Conservation (phyloP, 73 alveolate genomes). For the Paramecium octaurelia region DNA sequence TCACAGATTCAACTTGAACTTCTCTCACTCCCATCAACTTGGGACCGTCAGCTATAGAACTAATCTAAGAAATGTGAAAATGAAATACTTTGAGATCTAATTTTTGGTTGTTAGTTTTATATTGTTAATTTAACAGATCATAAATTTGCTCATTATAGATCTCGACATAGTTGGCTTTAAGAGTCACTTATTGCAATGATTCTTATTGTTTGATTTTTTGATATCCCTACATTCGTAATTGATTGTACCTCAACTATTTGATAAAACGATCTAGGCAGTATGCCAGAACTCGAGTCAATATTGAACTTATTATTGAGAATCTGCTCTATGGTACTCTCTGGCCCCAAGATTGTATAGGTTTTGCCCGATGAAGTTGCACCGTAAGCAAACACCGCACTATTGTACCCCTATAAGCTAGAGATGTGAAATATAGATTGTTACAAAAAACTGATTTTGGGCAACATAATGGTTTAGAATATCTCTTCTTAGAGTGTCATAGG, state of each 20-base stretch:
- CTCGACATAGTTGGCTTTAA: constrained; percentile 36
- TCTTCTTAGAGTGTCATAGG: constrained; percentile 7
- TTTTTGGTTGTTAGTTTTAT: neutral
- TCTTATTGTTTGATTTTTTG: constrained; percentile 30
- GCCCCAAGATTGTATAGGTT: constrained; percentile 92
- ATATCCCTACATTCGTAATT: neutral
- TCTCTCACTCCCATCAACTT: constrained; percentile 48
- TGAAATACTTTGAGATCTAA: neutral
- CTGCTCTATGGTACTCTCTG: constrained; percentile 50
- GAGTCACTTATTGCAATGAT: neutral
- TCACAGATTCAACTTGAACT: constrained; percentile 31
- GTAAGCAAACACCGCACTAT: constrained; percentile 88
- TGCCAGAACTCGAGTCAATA: constrained; percentile 41
- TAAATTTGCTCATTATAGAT: constrained; percentile 53
- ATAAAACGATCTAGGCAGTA: constrained; percentile 52
- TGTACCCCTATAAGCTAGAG: constrained; percentile 74
- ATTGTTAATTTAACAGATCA: constrained; percentile 39
- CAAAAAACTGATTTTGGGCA: constrained; percentile 28
- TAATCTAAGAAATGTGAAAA: neutral
- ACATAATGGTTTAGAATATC: neutral
- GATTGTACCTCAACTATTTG: constrained; percentile 23
- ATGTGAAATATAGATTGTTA: neutral
- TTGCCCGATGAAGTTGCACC: constrained; percentile 94
- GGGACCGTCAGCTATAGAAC: constrained; percentile 40
- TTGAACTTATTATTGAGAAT: neutral